These are phyloP conservation scores for Annulohypoxylon maeteangense DNA, from an alignment of 495 filamentous ascomycete species.

Conservation along the genomic window DNA sequence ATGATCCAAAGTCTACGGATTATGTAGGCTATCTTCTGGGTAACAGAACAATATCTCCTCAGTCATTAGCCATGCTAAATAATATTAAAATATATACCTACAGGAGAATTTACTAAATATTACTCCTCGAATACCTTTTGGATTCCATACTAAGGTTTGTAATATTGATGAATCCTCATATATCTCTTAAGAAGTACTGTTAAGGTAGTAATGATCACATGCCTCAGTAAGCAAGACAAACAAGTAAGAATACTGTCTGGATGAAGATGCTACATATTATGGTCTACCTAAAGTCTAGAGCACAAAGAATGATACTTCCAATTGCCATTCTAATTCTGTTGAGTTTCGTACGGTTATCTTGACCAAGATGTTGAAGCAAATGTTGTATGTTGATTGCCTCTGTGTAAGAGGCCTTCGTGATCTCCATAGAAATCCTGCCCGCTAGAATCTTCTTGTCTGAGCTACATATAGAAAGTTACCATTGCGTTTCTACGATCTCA, in stretches of 20 bases:
- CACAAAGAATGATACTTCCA: neutral
- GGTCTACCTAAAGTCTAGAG: neutral
- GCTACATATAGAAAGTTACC: slow-evolving; percentile 9
- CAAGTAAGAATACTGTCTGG: neutral
- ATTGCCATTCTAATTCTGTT: neutral
- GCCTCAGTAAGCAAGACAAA: too few relatives aligned
- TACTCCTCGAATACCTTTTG: too few relatives aligned
- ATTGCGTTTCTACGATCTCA: neutral
- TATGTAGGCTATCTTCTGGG: neutral
- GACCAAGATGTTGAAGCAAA: neutral
- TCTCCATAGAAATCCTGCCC: neutral
- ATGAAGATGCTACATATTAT: neutral
- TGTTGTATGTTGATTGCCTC: neutral
- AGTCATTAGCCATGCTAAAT: too few relatives aligned
- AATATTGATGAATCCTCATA: too few relatives aligned
- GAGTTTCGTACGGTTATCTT: neutral
- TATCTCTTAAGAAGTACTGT: too few relatives aligned
- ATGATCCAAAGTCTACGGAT: neutral
- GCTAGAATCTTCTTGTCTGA: neutral
- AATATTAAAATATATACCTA: too few relatives aligned
- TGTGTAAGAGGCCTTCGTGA: neutral
- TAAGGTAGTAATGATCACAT: neutral
- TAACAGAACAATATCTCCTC: too few relatives aligned
- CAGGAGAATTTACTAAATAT: too few relatives aligned
- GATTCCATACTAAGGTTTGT: too few relatives aligned